Conservation (phyloP, 768 basidiomycete genomes). For the Collybia sp. region DNA sequence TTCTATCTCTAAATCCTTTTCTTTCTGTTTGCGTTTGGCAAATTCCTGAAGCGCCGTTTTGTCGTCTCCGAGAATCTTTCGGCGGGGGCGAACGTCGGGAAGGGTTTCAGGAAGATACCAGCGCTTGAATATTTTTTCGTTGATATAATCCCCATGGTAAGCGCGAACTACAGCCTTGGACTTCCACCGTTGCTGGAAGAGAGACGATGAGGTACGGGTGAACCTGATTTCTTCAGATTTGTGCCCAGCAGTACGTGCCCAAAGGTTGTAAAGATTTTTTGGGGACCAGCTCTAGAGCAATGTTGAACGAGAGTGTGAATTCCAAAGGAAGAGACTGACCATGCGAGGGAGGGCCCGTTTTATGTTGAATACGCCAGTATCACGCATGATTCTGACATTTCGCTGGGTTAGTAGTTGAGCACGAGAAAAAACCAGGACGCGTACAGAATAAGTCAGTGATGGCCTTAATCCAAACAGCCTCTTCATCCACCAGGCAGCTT, state of each 20-base stretch:
- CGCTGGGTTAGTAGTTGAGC: not conserved
- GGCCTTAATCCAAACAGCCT: no score
- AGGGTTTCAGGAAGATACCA: slow-evolving; percentile 89
- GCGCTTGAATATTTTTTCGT: slow-evolving; percentile 88
- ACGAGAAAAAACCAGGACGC: no score
- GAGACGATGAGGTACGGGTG: slow-evolving; percentile 47
- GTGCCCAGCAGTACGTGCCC: slow-evolving; percentile 61
- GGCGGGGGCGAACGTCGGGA: slow-evolving; percentile 76
- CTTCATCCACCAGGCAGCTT: no score
- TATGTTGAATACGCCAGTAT: slow-evolving; percentile 29
- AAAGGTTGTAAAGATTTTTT: slow-evolving; percentile 87
- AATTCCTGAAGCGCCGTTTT: slow-evolving; percentile 48
- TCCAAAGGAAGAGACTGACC: slow-evolving; percentile 36
- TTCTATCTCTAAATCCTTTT: slow-evolving; percentile 43
- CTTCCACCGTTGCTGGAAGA: slow-evolving; percentile 91
- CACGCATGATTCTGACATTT: slow-evolving; percentile 26
- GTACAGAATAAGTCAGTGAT: no score
- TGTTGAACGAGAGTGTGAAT: not conserved
- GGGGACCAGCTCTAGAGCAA: slow-evolving; percentile 76
- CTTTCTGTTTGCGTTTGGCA: slow-evolving; percentile 51
- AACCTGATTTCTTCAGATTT: slow-evolving; percentile 53
- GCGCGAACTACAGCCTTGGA: slow-evolving; percentile 84
- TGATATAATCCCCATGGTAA: slow-evolving; percentile 95
- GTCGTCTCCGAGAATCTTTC: slow-evolving; percentile 39
- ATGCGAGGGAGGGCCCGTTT: slow-evolving; percentile 71